Percentiles rank a stretch among this genome's conserved stretches.
Conservation (phyloP, 2,329 filamentous ascomycete species). For the Botryotinia convoluta region DNA sequence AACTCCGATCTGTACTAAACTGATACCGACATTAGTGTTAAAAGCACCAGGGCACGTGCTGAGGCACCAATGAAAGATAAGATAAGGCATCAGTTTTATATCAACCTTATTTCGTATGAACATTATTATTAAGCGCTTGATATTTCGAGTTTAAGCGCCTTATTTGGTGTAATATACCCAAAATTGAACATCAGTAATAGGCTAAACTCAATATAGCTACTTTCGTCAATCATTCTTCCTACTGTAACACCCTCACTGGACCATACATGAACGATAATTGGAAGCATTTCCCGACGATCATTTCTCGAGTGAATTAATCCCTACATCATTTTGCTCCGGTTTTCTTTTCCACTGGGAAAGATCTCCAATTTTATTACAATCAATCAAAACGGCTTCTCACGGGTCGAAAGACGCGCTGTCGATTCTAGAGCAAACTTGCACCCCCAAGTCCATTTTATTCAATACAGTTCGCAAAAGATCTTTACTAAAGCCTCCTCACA, state of each 20-base stretch:
- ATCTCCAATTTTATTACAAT: constrained; percentile 2
- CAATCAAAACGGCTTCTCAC: constrained; percentile 37
- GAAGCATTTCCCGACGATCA: background rate
- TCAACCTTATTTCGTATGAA: background rate
- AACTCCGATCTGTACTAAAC: constrained; percentile 1
- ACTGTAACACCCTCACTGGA: background rate
- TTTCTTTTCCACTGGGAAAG: constrained; percentile 12
- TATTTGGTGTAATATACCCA: background rate
- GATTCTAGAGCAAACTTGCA: constrained; percentile 39
- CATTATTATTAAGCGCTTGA: background rate
- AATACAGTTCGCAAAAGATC: constrained; percentile 40
- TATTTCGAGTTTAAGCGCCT: background rate
- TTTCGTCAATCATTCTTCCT: background rate
- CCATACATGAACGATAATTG: constrained; percentile 4
- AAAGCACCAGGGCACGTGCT: background rate
- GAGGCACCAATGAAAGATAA: background rate
- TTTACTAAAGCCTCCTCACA: constrained; percentile 30
- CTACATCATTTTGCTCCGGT: constrained; percentile 7
- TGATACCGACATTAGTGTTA: constrained; percentile 1
- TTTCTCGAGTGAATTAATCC: background rate
- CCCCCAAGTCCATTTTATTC: constrained; percentile 44
- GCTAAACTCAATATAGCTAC: background rate
- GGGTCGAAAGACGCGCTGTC: constrained; percentile 35
- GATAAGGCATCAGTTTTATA: constrained; percentile 8
- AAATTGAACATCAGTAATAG: no score